These are phyloP conservation scores for Brasilioporus rufonigricans DNA, from an alignment of 768 basidiomycete species.

Conservation along the genomic window DNA sequence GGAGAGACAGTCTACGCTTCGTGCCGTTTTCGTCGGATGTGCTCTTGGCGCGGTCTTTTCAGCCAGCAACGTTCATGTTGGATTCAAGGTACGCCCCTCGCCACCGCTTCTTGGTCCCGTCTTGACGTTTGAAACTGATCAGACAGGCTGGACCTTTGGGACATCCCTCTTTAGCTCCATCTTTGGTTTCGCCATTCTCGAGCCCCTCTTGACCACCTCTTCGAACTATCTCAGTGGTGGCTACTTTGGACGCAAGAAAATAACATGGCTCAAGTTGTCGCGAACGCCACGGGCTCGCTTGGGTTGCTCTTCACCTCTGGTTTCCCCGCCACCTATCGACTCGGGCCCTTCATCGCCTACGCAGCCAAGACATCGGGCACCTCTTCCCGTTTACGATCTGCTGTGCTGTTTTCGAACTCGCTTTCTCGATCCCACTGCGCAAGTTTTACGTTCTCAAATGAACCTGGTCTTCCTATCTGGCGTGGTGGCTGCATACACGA, in stretches of 20 bases:
- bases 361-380: slow-evolving; percentile 51
- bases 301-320: slow-evolving; percentile 60
- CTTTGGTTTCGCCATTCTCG: slow-evolving; percentile 42
- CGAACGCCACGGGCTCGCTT: slow-evolving; percentile 50
- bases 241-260: slow-evolving; percentile 63
- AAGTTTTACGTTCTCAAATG: slow-evolving; percentile 60
- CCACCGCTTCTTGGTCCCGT: neutral
- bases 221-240: slow-evolving; percentile 46
- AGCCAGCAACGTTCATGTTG: slow-evolving; percentile 65
- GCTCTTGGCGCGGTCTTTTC: slow-evolving; percentile 53
- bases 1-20: slow-evolving; percentile 50
- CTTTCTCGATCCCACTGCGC: slow-evolving; percentile 58
- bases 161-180: too few relatives aligned
- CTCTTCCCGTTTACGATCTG: slow-evolving; percentile 54
- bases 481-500: slow-evolving; percentile 64
- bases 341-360: slow-evolving; percentile 46
- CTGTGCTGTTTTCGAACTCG: slow-evolving; percentile 60
- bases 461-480: slow-evolving; percentile 64
- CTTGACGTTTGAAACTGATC: neutral
- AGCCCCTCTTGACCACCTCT: slow-evolving; percentile 48
- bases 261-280: slow-evolving; percentile 17
- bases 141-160: too few relatives aligned
- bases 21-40: slow-evolving; percentile 51
- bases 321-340: slow-evolving; percentile 59
- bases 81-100: slow-evolving; percentile 43